Conservation (phyloP, 495 filamentous ascomycete genomes). For the Podospora sp. region DNA sequence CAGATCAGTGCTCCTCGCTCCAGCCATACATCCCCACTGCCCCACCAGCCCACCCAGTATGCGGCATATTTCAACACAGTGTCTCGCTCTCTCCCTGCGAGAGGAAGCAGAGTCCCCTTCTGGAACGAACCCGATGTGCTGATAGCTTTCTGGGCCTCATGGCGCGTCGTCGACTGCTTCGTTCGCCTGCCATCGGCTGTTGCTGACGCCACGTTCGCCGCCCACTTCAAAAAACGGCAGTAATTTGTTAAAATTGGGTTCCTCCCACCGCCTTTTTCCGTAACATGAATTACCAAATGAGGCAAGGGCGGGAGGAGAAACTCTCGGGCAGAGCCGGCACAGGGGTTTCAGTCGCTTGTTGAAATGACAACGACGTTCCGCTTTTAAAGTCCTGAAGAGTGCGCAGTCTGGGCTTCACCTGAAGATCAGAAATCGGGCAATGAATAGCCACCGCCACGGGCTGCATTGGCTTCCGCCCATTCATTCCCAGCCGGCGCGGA, state of each 20-base stretch:
- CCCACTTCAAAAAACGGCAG: not conserved
- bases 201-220: not conserved
- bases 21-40: constrained; percentile 8
- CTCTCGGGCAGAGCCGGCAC: too few relatives aligned
- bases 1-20: constrained; percentile 18
- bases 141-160: not conserved
- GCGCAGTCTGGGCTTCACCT: too few relatives aligned
- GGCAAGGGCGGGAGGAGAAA: too few relatives aligned
- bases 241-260: not conserved
- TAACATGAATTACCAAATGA: too few relatives aligned
- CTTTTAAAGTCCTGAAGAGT: too few relatives aligned
- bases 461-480: not conserved
- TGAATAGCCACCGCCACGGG: not conserved
- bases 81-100: constrained; percentile 7
- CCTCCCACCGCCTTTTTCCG: not conserved
- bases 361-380: too few relatives aligned
- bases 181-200: not conserved
- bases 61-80: not conserved
- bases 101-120: constrained; percentile 12
- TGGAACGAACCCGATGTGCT: not conserved
- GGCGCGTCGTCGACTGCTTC: not conserved
- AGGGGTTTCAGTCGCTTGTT: too few relatives aligned
- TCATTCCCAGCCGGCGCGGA: not conserved
- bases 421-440: not conserved
- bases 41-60: constrained; percentile 2